Percentiles rank a stretch among this genome's conserved stretches.
Conservation (phyloP, 345 rosid genomes). For the Pistacia integerrima region DNA sequence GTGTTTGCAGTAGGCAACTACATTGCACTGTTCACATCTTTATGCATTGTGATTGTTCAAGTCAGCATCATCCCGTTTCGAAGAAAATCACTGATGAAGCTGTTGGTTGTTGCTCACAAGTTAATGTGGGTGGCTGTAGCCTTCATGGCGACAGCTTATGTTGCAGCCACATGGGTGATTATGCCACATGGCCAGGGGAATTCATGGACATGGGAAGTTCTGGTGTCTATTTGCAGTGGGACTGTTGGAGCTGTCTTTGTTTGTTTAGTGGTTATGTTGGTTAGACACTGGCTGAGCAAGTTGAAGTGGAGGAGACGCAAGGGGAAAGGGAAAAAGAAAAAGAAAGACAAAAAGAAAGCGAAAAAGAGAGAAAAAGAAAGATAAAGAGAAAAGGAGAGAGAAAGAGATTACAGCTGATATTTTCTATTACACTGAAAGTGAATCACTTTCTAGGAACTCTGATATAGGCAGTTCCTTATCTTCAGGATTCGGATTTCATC, state of each 20-base stretch:
- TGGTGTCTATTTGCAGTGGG: slow-evolving; percentile 6
- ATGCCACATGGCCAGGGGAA: background rate
- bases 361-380: too few relatives aligned
- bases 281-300: slow-evolving; percentile 21
- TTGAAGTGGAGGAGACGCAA: slow-evolving; percentile 14
- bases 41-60: slow-evolving; percentile 33
- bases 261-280: slow-evolving; percentile 3
- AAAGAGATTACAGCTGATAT: too few relatives aligned
- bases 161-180: slow-evolving; percentile 15
- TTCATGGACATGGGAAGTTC: slow-evolving; percentile 20
- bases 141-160: slow-evolving; percentile 33
- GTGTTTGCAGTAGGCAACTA: slow-evolving; percentile 35
- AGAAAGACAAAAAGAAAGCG: too few relatives aligned
- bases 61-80: slow-evolving; percentile 30
- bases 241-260: slow-evolving; percentile 11
- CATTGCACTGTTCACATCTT: slow-evolving; percentile 41
- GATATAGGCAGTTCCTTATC: too few relatives aligned
- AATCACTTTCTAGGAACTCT: too few relatives aligned
- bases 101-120: too few relatives aligned
- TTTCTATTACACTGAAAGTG: too few relatives aligned
- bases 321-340: background rate
- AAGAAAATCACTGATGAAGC: slow-evolving; percentile 10
- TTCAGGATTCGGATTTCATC: too few relatives aligned
- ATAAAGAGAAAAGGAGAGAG: too few relatives aligned
- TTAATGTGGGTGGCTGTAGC: too few relatives aligned